Base-by-base conservation (phyloP, 1,139 yeast genomes). In the Yamadazyma spencermartinsiae region DNA sequence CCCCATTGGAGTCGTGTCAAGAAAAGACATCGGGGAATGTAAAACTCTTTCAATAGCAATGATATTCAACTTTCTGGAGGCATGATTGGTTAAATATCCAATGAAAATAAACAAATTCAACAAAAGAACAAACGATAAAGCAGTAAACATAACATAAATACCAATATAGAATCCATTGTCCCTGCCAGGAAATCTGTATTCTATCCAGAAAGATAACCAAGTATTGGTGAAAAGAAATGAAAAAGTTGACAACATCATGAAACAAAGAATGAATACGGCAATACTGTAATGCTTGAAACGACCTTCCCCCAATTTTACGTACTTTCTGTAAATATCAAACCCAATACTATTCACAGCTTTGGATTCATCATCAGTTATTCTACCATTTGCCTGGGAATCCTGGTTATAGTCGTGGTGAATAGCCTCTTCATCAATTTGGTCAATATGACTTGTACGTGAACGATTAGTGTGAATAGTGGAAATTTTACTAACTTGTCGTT, bases 131-230 rank as follows among this genome's bases (percentile, higher is more conserved):
- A 49, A 70, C 9, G 60, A 65, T 57, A 44, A 73, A 50, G 49
- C 64, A 1, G 82, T 72, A 49, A 82, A 74, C 74, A 80, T 65
- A 36, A 82, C 79, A 51, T 84, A 85, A 28, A 84, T 45, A 1
- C 90, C 96, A 65, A 87, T 85, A 60, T 89, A 89, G 46, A 78
- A 77, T 4, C 76, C 73, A 37, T 73, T 65, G 1, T 76, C 50
- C 36, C 73, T 61, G 17, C 57, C 42, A 51, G 18, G 14, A 19
- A 83, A 87, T 57, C 76, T 80, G 40, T 68, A 39, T 27, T 72
- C 76, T 2, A 86, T 74, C 97, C 97, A 89, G 60, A 79, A 89
- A 1, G 96, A 82, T 45, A 89, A 68, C 95, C 96, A 89, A 19
- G 84, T 82, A 50, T 84, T 85, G 29, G 86, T 72, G 56, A 86